phyloP scores from a whole-genome alignment of 2,329 filamentous ascomycete genomes.

The Bipolaris sorokiniana region DNA sequence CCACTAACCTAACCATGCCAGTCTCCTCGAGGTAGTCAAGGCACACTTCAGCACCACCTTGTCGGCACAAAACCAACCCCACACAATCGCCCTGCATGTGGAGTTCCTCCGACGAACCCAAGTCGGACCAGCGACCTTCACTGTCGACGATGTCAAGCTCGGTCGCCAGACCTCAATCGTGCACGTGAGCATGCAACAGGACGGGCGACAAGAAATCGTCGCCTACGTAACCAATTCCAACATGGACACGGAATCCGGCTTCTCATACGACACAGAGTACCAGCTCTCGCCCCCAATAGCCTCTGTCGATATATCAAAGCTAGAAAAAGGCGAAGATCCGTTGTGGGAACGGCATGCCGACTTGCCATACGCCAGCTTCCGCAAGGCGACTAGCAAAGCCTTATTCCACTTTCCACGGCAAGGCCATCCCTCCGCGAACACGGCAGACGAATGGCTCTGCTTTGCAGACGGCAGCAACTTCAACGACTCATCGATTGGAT shows the following conservation, averaged over 20 bases:
- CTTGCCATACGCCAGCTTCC: constrained; percentile 54
- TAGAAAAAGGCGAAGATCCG: constrained; percentile 54
- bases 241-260: constrained; percentile 63
- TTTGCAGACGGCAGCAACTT: constrained; percentile 66
- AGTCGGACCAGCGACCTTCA: constrained; percentile 62
- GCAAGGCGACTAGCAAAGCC: constrained; percentile 59
- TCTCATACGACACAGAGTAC: constrained; percentile 63
- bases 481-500: constrained; percentile 69
- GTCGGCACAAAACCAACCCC: constrained; percentile 63
- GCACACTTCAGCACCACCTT: constrained; percentile 66
- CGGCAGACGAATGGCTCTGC: constrained; percentile 71
- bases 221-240: constrained; percentile 71
- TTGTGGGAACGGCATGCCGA: constrained; percentile 56
- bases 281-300: constrained; percentile 55
- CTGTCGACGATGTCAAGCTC: constrained; percentile 67
- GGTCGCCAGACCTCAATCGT: constrained; percentile 68
- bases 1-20: constrained; percentile 3
- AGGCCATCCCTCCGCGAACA: constrained; percentile 49
- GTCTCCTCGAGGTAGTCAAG: constrained; percentile 64
- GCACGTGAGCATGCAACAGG: constrained; percentile 66
- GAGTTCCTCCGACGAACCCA: constrained; percentile 70
- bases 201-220: constrained; percentile 65
- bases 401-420: constrained; percentile 60
- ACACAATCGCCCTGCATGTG: constrained; percentile 68
- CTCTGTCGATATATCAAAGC: constrained; percentile 50